Evolutionary conservation across 495 filamentous ascomycete genomes (phyloP), one percentile per base, ranked within the genome.

Genomic region (Penicillium manginii): DNA sequence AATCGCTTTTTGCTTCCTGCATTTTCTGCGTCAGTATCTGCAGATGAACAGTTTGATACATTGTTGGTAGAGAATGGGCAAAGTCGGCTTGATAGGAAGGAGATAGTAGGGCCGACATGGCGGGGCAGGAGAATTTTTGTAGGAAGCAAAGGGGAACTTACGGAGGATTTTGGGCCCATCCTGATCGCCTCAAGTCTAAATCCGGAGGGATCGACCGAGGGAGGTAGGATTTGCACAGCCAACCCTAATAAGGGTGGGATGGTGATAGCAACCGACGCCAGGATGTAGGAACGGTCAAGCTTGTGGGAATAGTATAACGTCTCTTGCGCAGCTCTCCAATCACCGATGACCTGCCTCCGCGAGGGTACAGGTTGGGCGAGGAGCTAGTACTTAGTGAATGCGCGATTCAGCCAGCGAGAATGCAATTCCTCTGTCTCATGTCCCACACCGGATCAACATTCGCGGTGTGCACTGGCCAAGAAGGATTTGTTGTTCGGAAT

Each of bases 151-250:
- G 35, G 4, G 19, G 11, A 29, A 55, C 67, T 68, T 56, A 70
- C 67, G 35, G 65, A 58, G 52, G 49, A 50, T 62, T 52, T 70
- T 12, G 61, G 47, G 54, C 54, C 60, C 67, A 66, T 68, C 33
- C 37, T 68, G 55, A 37, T 57, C 26, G 40, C 31, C 43, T 18
- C 55, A 21, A 42, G 17, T 48, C 43, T 40, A 43, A 43, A 35
- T 54, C 50, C 56, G 43, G 54, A 18, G 50, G 45, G 21, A 59
- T 52, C 43, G 37, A 52, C 47, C 54, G 48, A 51, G 52, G 51
- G 22, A 33, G 43, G n/a, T 58, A 19, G 48, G 49, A 47, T 29
- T 31, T 55, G 42, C 45, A 39, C 54, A 19, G 50, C 35, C 40
- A 64, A 49, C 58, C 53, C 60, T 59, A 57, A 63, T 2, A 50